These are phyloP conservation scores for Aspergillus brasiliensis DNA, from an alignment of 2,329 filamentous ascomycete species.

Conservation along the genomic window DNA sequence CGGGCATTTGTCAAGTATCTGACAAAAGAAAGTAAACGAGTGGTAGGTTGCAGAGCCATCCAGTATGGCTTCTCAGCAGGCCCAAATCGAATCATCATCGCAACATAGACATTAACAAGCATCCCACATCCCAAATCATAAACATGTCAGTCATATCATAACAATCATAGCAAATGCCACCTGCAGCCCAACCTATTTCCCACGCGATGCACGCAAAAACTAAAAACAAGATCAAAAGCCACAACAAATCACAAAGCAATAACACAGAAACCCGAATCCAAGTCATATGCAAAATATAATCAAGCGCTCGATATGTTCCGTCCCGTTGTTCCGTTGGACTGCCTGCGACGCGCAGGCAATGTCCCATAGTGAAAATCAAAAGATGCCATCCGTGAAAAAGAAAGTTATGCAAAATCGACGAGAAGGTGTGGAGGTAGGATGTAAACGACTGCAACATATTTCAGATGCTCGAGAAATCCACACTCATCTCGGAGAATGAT, in stretches of 20 bases:
- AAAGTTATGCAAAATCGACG: neutral
- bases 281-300: constrained; percentile 4
- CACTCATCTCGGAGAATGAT: constrained; percentile 13
- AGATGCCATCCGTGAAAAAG: neutral
- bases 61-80: constrained; percentile 16
- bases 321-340: constrained; percentile 4
- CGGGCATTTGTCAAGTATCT: neutral
- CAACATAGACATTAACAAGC: constrained; percentile 22
- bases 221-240: neutral
- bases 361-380: neutral
- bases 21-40: constrained; percentile 14
- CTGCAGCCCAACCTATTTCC: constrained; percentile 16
- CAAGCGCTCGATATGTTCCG: constrained; percentile 7
- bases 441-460: constrained; percentile 20
- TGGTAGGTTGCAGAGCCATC: constrained; percentile 12
- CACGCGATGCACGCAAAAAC: constrained; percentile 23
- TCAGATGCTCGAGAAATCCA: constrained; percentile 18
- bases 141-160: constrained; percentile 28
- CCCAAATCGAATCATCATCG: constrained; percentile 6
- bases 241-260: constrained; percentile 1
- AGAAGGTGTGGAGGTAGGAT: constrained; percentile 11
- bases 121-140: constrained; percentile 21
- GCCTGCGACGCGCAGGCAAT: neutral
- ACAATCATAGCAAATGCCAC: constrained; percentile 26
- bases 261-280: constrained; percentile 14